Base-by-base conservation (phyloP, 192 early-diverging fungal genomes). In the Phycomyces blakesleeanus region DNA sequence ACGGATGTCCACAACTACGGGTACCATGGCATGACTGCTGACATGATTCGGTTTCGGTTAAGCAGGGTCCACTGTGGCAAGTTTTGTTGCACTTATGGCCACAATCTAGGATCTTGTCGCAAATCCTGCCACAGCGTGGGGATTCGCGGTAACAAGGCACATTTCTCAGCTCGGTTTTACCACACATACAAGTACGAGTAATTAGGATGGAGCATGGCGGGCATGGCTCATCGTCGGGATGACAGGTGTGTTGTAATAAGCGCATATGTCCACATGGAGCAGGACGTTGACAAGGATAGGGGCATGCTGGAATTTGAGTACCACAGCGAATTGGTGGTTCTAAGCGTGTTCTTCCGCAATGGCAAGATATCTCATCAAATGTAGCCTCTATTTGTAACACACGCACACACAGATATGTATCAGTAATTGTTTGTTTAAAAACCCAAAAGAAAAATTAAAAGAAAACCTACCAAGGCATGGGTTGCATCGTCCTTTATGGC, bases 161-260 rank as follows among this genome's bases (percentile, higher is more conserved):
- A 63, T 90, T 94, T 24, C 83, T 85, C 73, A 96, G 74, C 29
- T 77, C 78, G 16, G 80, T 78, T 61, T 86, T 90, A 39, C 93
- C 91, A 67, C 95, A 97, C 77, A 86, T 80, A 61, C 91, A 92
- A 59, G 55, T 63, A 38, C 87, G 78, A 8, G 81, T 71, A 0
- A 92, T 90, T 41, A 98, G 85, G 42, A 90, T 80, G 15, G 93
- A 78, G 75, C 96, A 98, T 21, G 94, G 94, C 10, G 96, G 93
- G 41, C 96, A 98, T 2, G 91, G 81, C 53, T 85, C 87, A n/a
- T 73, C 73, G 61, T 92, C 93, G 1, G 85, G 77, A 71, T 98
- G 96, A 75, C 96, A 98, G 51, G 85, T 77, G 63, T 98, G 96
- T 37, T 71, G 64, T 11, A 83, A 81, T 57, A 87, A 68, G 16